Percentiles rank a stretch among this genome's conserved stretches.
Evolutionary conservation across 2,329 filamentous ascomycete species (phyloP).

Genomic region (Talaromyces albobiverticillius): DNA sequence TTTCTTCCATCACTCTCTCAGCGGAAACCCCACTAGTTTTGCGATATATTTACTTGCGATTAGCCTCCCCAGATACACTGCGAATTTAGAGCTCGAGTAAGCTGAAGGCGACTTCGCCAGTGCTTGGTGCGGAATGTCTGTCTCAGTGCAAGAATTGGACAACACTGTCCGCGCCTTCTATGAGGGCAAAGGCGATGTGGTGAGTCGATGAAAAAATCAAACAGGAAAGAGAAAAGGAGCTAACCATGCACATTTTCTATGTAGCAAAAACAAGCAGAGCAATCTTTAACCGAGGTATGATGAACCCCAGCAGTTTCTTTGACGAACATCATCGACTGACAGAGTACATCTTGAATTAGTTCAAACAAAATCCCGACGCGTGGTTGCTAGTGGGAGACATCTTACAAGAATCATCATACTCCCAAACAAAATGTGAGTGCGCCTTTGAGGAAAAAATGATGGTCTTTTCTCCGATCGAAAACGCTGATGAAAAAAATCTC

Average conservation of each 20-base stretch:
- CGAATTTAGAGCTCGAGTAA: constrained; percentile 20
- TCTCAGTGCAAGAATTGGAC: constrained; percentile 91
- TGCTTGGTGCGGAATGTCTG: constrained; percentile 52
- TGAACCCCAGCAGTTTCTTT: constrained; percentile 8
- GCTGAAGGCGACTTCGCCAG: constrained; percentile 28
- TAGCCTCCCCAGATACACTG: constrained; percentile 12
- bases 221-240: neutral
- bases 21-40: constrained; percentile 12
- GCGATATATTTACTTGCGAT: constrained; percentile 4
- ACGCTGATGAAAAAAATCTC: neutral
- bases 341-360: constrained; percentile 54
- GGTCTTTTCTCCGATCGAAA: neutral
- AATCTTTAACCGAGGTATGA: constrained; percentile 84
- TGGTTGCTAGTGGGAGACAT: constrained; percentile 98
- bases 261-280: constrained; percentile 94
- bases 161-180: constrained; percentile 95
- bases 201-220: constrained; percentile 47
- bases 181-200: constrained; percentile 90
- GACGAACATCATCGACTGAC: constrained; percentile 17
- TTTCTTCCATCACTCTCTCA: constrained; percentile 12
- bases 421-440: constrained; percentile 88
- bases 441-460: neutral
- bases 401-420: constrained; percentile 85
- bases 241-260: neutral
- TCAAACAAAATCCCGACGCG: constrained; percentile 97